phyloP scores from a whole-genome alignment of 495 filamentous ascomycete genomes.

The Bryoglossum gracile region DNA sequence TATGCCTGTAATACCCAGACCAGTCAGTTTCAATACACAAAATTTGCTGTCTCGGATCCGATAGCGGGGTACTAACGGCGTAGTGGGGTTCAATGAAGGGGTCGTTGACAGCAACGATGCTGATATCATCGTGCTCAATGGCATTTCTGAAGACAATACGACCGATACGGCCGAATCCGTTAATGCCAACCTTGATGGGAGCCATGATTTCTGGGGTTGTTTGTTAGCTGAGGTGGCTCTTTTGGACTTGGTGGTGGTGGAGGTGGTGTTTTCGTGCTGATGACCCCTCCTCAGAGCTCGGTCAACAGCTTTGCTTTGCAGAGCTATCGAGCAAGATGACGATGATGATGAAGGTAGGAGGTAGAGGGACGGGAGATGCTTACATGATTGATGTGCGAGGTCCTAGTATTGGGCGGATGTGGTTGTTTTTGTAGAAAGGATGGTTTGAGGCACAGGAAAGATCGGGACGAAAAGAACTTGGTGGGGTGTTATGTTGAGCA shows the following conservation, averaged over 20 bases:
- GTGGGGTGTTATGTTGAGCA: constrained; percentile 14
- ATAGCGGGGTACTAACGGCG: constrained; percentile 62
- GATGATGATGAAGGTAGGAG: constrained; percentile 14
- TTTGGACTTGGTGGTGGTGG: too few species aligned
- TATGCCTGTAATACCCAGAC: constrained; percentile 58
- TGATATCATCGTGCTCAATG: constrained; percentile 73
- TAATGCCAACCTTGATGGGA: constrained; percentile 78
- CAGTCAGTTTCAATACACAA: constrained; percentile 11
- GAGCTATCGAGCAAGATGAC: constrained; percentile 8
- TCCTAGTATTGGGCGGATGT: not conserved
- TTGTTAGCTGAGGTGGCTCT: constrained; percentile 3
- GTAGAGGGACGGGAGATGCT: not conserved
- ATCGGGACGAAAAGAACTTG: constrained; percentile 19
- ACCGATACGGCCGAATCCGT: constrained; percentile 99
- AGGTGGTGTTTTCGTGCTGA: not conserved
- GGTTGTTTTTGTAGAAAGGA: constrained; percentile 7
- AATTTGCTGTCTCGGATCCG: constrained; percentile 4
- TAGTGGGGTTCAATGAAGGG: constrained; percentile 98
- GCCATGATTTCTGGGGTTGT: constrained; percentile 17
- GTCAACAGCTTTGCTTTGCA: constrained; percentile 24
- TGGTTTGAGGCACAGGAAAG: constrained; percentile 13
- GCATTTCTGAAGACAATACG: constrained; percentile 79
- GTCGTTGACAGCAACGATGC: constrained; percentile 96
- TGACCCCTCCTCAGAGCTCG: not conserved
- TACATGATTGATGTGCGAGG: constrained; percentile 6